phyloP scores from a whole-genome alignment of 208 protist species.

The Trypanosoma scelopori region DNA sequence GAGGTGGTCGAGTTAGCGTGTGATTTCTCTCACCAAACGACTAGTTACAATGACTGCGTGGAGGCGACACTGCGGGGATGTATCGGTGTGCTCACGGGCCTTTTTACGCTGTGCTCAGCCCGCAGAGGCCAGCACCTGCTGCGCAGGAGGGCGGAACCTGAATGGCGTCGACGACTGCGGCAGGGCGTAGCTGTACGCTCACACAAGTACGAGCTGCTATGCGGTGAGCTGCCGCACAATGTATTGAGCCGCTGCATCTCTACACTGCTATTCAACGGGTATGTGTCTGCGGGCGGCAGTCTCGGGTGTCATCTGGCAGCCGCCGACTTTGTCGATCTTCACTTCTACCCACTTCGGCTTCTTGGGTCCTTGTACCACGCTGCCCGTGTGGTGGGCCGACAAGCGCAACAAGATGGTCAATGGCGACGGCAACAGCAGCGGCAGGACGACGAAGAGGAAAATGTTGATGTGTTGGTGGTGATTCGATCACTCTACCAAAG shows the following conservation, averaged over 20 bases:
- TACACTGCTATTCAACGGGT: slow-evolving; percentile 49
- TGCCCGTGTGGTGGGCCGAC: slow-evolving; percentile 12
- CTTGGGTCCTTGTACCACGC: slow-evolving; percentile 71
- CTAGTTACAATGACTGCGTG: slow-evolving; percentile 16
- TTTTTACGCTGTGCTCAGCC: slow-evolving; percentile 19
- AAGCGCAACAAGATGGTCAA: background rate
- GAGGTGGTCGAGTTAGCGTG: slow-evolving; percentile 15
- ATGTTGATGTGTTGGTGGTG: slow-evolving; percentile 12
- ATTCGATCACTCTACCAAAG: slow-evolving; percentile 35
- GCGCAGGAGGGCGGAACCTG: slow-evolving; percentile 35
- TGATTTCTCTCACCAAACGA: background rate
- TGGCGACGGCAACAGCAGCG: background rate
- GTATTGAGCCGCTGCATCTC: slow-evolving; percentile 40
- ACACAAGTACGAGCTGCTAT: slow-evolving; percentile 78
- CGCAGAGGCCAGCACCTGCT: slow-evolving; percentile 26
- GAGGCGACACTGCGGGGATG: slow-evolving; percentile 35
- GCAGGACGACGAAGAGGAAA: too few relatives aligned
- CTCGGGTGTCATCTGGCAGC: slow-evolving; percentile 45
- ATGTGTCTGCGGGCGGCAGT: slow-evolving; percentile 33
- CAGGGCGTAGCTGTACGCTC: slow-evolving; percentile 51
- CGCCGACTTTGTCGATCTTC: slow-evolving; percentile 61
- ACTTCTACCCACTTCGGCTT: slow-evolving; percentile 57
- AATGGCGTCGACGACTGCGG: slow-evolving; percentile 52
- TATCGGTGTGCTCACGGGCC: slow-evolving; percentile 32
- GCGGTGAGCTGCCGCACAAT: slow-evolving; percentile 60